Evolutionary conservation across 2,329 filamentous ascomycete species (phyloP).

Genomic region (Fusarium xyrophilum): DNA sequence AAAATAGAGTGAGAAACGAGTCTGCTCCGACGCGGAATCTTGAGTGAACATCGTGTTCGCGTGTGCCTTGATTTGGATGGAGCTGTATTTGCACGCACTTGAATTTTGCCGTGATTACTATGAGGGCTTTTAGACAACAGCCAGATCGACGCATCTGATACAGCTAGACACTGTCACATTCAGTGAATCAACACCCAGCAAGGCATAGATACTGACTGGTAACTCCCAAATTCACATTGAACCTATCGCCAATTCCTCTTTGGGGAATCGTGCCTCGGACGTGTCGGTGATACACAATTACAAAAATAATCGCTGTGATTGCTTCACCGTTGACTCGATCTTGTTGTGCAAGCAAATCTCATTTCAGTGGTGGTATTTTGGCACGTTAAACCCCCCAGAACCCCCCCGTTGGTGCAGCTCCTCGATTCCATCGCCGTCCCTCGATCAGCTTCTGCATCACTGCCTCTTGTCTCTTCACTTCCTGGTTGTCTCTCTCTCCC

Average conservation of each 20-base stretch:
- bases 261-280: slow-evolving; percentile 29
- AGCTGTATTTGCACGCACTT: neutral
- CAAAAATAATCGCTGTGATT: slow-evolving; percentile 1
- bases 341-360: slow-evolving; percentile 13
- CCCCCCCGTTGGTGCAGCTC: slow-evolving; percentile 21
- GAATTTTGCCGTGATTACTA: slow-evolving; percentile 4
- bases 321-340: neutral
- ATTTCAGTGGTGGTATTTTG: slow-evolving; percentile 25
- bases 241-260: slow-evolving; percentile 35
- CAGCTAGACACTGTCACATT: neutral
- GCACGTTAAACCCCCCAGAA: slow-evolving; percentile 10
- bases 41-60: slow-evolving; percentile 18
- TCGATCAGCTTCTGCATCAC: slow-evolving; percentile 24
- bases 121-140: slow-evolving; percentile 4
- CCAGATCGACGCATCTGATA: neutral
- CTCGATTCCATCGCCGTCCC: slow-evolving; percentile 13
- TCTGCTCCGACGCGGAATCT: slow-evolving; percentile 10
- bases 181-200: neutral
- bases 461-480: slow-evolving; percentile 19
- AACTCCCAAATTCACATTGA: slow-evolving; percentile 7
- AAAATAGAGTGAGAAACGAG: slow-evolving; percentile 16
- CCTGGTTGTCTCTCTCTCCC: slow-evolving; percentile 12
- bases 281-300: slow-evolving; percentile 16
- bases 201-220: neutral
- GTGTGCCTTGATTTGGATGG: slow-evolving; percentile 22